Evolutionary conservation across 2,329 filamentous ascomycete genomes (phyloP), one percentile per base, ranked within the genome.

Genomic region (Botryotinia narcissicola): DNA sequence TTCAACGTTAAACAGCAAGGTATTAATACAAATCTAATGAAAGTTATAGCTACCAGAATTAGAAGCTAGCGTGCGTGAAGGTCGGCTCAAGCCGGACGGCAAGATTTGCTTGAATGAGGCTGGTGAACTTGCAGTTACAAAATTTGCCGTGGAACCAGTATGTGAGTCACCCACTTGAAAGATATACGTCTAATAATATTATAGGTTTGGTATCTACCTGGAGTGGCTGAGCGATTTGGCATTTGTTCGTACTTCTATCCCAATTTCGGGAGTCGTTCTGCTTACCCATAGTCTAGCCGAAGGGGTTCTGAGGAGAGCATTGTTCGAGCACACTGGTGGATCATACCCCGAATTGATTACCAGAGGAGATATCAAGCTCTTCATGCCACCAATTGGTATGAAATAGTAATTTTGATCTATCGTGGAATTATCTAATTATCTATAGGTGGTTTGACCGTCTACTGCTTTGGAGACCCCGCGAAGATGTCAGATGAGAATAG

Each of bases 291-390:
- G 18, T 91, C 91, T 9, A 93, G 94, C 98, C 75, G 96, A 99
- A 84, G 93, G 91, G 18, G 92, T 91, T 22, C 87, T 99, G 32
- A 91, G 96, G 76, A 89, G 95, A 75, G 92, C 93, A 0, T 85
- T 99, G 37, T 98, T 98, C 81, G 96, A 98, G 81, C 93, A 98
- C 79, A 98, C 95, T 1, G 96, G 96, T 73, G 96, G 96, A 72
- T 97, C 93, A 77, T 99, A 97, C 83, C 96, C 96, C 3, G 96
- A 99, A 86, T 87, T 98, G 75, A 98, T 99, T 81, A 99, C 96
- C 25, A 90, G 96, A 73, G 90, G 91, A 62, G 96, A 98, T 80
- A 95, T 98, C 83, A 98, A 99, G 84, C 85, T 97, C 62, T 99
- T 98, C 84, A 84, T 98, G 62, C 96, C 96, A 46, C 96, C 96